Conservation (phyloP, 1,284 basidiomycete species). For the Pseudozyma tsukubaensis region DNA sequence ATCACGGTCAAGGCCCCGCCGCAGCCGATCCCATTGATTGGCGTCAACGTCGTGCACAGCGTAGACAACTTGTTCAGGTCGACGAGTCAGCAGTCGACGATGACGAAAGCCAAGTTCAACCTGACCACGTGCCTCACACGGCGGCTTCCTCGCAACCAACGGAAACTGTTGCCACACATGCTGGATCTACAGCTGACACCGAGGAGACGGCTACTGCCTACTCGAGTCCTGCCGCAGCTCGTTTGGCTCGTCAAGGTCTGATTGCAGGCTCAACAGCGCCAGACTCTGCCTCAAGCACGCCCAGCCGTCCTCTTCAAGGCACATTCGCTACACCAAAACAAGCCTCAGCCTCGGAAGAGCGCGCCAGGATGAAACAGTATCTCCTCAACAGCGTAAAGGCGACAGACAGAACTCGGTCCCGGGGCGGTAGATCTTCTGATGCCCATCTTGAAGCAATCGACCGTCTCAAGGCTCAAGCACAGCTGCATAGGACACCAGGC, state of each 20-base stretch:
- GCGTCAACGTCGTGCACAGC: conserved; percentile 31
- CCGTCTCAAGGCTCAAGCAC: conserved; percentile 42
- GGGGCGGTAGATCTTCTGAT: conserved; percentile 33
- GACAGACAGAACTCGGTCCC: conserved; percentile 20
- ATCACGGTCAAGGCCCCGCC: background rate
- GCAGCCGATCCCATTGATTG: conserved; percentile 19
- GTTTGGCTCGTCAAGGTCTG: conserved; percentile 35
- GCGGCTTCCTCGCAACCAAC: conserved; percentile 9
- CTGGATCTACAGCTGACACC: conserved; percentile 18
- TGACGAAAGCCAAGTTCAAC: conserved; percentile 20
- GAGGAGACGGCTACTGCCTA: conserved; percentile 45
- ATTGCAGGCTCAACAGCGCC: conserved; percentile 1
- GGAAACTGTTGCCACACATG: conserved; percentile 12
- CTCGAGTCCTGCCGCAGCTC: conserved; percentile 49
- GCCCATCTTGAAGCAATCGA: conserved; percentile 39
- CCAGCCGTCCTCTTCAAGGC: conserved; percentile 26
- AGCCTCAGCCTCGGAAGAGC: conserved; percentile 24
- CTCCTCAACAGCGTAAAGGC: conserved; percentile 55
- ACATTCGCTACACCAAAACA: conserved; percentile 36
- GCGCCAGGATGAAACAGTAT: conserved; percentile 48
- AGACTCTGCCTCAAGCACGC: conserved; percentile 25
- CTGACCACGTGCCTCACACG: conserved; percentile 1
- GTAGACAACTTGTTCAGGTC: conserved; percentile 32
- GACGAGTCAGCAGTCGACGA: conserved; percentile 41
- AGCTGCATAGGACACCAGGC: conserved; percentile 31